phyloP scores from a whole-genome alignment of 495 filamentous ascomycete species.

The Xylaria scruposa region DNA sequence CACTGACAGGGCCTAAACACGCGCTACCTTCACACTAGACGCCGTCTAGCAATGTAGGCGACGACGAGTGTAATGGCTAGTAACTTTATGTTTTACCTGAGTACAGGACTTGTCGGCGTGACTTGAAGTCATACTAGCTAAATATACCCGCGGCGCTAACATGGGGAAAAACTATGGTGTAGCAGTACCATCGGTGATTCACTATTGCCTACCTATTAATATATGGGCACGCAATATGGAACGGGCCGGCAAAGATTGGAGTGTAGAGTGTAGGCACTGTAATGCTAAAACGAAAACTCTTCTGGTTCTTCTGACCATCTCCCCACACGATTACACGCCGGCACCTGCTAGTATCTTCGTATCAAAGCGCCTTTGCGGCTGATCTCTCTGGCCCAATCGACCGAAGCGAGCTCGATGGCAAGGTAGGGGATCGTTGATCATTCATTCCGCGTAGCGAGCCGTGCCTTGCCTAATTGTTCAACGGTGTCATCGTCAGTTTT shows the following conservation, averaged over 20 bases:
- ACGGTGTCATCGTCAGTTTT: conserved; percentile 26
- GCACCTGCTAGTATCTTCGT: conserved; percentile 15
- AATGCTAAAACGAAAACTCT: neutral
- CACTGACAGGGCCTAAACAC: conserved; percentile 18
- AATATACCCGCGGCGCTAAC: neutral
- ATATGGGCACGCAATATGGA: conserved; percentile 14
- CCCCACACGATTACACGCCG: conserved; percentile 5
- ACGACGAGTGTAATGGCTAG: neutral
- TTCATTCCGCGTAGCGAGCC: conserved; percentile 27
- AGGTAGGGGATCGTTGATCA: conserved; percentile 13
- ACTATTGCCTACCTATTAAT: conserved; percentile 5
- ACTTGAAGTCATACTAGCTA: neutral
- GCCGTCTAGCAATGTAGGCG: neutral
- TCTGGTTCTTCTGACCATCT: neutral
- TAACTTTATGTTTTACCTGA: neutral
- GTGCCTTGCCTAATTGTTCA: conserved; percentile 20
- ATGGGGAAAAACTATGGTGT: neutral
- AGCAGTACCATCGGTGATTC: neutral
- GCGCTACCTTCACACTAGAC: conserved; percentile 21
- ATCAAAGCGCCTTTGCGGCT: conserved; percentile 7
- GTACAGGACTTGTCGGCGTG: neutral
- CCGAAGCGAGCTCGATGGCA: conserved; percentile 9
- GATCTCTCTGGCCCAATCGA: conserved; percentile 9
- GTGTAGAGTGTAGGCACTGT: conserved; percentile 3
- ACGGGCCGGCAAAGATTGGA: conserved; percentile 16